phyloP scores from a whole-genome alignment of 495 filamentous ascomycete species.

The Penicillium diatomitis region DNA sequence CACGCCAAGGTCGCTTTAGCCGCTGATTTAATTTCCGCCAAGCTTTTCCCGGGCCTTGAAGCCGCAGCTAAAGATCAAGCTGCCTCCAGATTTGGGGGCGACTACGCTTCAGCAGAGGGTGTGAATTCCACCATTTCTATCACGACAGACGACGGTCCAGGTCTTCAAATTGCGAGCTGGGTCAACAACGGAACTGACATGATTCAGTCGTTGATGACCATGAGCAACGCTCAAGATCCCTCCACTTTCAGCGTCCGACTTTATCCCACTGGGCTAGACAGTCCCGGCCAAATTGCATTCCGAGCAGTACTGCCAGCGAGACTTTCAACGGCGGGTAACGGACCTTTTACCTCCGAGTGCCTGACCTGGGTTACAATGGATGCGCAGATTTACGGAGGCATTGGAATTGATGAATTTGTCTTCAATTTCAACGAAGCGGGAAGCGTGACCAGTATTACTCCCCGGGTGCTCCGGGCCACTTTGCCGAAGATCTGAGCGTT shows the following conservation, averaged over 20 bases:
- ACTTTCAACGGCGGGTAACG: slow-evolving; percentile 6
- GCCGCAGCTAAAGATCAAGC: slow-evolving; percentile 36
- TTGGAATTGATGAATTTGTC: slow-evolving; percentile 34
- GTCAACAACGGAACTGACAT: slow-evolving; percentile 32
- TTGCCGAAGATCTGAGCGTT: slow-evolving; percentile 2
- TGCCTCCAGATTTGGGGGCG: slow-evolving; percentile 23
- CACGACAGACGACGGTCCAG: slow-evolving; percentile 31
- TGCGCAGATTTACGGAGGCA: slow-evolving; percentile 19
- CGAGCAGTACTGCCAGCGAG: slow-evolving; percentile 33
- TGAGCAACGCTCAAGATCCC: slow-evolving; percentile 1
- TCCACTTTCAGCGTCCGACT: slow-evolving; percentile 27
- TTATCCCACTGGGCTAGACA: slow-evolving; percentile 35
- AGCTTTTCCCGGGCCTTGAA: slow-evolving; percentile 37
- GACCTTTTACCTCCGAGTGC: slow-evolving; percentile 15
- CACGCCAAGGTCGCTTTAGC: slow-evolving; percentile 5
- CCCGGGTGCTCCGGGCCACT: slow-evolving; percentile 15
- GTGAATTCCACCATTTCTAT: slow-evolving; percentile 37
- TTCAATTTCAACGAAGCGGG: slow-evolving; percentile 24
- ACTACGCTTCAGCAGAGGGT: slow-evolving; percentile 13
- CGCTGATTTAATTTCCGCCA: slow-evolving; percentile 25
- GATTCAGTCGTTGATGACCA: slow-evolving; percentile 15
- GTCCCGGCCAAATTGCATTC: slow-evolving; percentile 26
- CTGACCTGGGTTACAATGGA: slow-evolving; percentile 22
- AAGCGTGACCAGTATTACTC: slow-evolving; percentile 17
- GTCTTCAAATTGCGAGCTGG: slow-evolving; percentile 32